These are phyloP conservation scores for Delonix regia DNA, from an alignment of 306 rosid genomes.

Conservation along the genomic window DNA sequence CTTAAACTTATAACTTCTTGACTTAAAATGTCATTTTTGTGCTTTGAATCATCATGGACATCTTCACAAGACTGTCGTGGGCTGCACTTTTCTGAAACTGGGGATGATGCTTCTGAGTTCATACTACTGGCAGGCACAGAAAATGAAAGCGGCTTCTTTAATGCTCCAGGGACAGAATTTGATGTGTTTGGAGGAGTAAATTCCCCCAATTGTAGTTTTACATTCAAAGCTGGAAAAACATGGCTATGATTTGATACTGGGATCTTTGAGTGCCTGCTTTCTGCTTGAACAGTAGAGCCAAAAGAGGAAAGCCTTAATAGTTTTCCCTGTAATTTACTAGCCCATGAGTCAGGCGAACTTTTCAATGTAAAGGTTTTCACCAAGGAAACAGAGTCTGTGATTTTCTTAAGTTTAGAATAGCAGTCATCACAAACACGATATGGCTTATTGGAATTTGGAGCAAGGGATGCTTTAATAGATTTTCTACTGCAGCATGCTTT, in stretches of 20 bases:
- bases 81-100: slow-evolving; percentile 69
- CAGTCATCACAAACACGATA: slow-evolving; percentile 95
- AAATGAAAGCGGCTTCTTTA: slow-evolving; percentile 50
- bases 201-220: slow-evolving; percentile 49
- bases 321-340: slow-evolving; percentile 55
- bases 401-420: slow-evolving; percentile 66
- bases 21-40: slow-evolving; percentile 64
- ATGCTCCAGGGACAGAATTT: slow-evolving; percentile 43
- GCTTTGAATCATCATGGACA: slow-evolving; percentile 55
- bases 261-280: slow-evolving; percentile 56
- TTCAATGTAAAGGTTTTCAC: slow-evolving; percentile 49
- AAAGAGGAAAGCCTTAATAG: slow-evolving; percentile 83
- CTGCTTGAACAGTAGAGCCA: slow-evolving; percentile 58
- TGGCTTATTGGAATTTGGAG: slow-evolving; percentile 73
- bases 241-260: slow-evolving; percentile 52
- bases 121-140: slow-evolving; percentile 59
- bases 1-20: slow-evolving; percentile 72
- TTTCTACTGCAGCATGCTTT: slow-evolving; percentile 84
- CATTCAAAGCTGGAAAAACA: slow-evolving; percentile 60
- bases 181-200: slow-evolving; percentile 51
- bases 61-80: slow-evolving; percentile 64
- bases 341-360: slow-evolving; percentile 49
- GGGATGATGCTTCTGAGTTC: slow-evolving; percentile 70
- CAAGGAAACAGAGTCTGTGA: slow-evolving; percentile 52
- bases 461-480: slow-evolving; percentile 86